phyloP scores from a whole-genome alignment of 23 red algal species.

The Chondrus crispus region DNA sequence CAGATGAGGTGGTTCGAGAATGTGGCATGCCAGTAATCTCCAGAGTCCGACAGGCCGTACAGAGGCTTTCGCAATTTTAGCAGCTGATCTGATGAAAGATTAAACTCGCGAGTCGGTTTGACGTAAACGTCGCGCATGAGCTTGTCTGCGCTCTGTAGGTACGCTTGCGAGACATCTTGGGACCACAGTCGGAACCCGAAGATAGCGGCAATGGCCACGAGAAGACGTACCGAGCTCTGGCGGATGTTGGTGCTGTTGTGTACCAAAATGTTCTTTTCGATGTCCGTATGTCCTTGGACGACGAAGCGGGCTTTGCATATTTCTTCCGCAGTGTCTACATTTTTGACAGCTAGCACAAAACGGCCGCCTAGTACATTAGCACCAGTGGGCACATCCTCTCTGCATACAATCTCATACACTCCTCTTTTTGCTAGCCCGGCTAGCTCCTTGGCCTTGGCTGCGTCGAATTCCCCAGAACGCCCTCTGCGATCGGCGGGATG shows the following conservation, averaged over 20 bases:
- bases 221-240: background rate
- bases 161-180: slow-evolving; percentile 12
- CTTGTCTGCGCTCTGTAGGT: background rate
- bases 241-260: background rate
- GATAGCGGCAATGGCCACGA: background rate
- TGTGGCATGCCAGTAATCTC: slow-evolving; percentile 4
- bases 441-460: background rate
- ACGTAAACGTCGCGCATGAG: background rate
- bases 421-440: background rate
- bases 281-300: slow-evolving; percentile 5
- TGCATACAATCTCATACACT: background rate
- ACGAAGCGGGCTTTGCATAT: slow-evolving; percentile 6
- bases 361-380: background rate
- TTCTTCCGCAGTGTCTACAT: slow-evolving; percentile 17
- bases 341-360: background rate
- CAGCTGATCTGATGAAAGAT: background rate
- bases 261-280: background rate
- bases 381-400: slow-evolving; percentile 5
- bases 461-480: background rate
- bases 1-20: background rate
- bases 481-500: background rate
- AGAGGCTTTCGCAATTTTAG: background rate
- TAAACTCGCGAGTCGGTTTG: background rate
- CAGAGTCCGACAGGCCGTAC: slow-evolving; percentile 6
- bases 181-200: slow-evolving; percentile 24